phyloP scores from a whole-genome alignment of 352 stramenopile genomes.

The Globisporangium middletonii region DNA sequence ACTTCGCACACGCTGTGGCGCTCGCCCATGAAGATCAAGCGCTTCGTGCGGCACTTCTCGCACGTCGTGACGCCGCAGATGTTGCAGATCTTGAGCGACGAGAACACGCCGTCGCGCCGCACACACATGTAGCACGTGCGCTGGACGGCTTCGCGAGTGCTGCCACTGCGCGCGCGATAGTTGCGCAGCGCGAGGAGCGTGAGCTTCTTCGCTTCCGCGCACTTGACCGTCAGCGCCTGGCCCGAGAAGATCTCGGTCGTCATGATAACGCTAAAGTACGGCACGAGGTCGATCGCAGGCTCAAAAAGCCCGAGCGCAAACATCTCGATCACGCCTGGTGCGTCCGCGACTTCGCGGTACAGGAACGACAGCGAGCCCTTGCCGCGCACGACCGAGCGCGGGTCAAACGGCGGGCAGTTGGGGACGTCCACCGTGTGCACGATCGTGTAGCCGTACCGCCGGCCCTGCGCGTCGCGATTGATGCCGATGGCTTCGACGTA shows the following conservation, averaged over 20 bases:
- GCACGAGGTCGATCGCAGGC: conserved; percentile 24
- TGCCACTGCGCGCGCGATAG: not conserved
- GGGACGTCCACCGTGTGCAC: conserved; percentile 41
- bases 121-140: conserved; percentile 16
- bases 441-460: conserved; percentile 35
- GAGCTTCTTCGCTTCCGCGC: conserved; percentile 50
- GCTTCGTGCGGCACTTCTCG: conserved; percentile 21
- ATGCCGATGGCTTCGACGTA: conserved; percentile 45
- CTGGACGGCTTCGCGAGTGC: not conserved
- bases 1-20: conserved; percentile 14
- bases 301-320: conserved; percentile 43
- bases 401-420: conserved; percentile 31
- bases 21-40: conserved; percentile 23
- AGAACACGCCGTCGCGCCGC: conserved; percentile 10
- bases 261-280: conserved; percentile 20
- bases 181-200: conserved; percentile 29
- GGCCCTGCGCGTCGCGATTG: conserved; percentile 20
- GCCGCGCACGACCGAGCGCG: conserved; percentile 22
- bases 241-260: conserved; percentile 31
- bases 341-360: conserved; percentile 27
- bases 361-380: conserved; percentile 24
- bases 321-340: conserved; percentile 32
- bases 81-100: conserved; percentile 18
- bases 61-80: conserved; percentile 20
- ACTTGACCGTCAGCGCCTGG: conserved; percentile 29